phyloP scores from a whole-genome alignment of 352 stramenopile genomes.

The Phytophthora cactorum region DNA sequence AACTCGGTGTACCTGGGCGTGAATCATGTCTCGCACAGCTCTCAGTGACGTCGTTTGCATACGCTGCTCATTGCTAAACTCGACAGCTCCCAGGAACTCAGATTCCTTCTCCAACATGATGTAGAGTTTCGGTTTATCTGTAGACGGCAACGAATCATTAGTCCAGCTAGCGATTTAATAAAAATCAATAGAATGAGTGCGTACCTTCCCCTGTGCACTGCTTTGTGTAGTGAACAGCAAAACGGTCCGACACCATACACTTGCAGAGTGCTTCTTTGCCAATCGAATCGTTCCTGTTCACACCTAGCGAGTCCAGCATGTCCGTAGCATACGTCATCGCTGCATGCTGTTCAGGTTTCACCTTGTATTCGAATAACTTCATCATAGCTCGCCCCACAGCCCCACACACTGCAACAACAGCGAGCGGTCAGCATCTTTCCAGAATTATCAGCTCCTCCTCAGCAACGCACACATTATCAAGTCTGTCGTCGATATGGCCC shows the following conservation, averaged over 20 bases:
- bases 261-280: constrained; percentile 50
- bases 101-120: constrained; percentile 68
- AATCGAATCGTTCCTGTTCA: constrained; percentile 34
- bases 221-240: constrained; percentile 69
- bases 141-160: not conserved
- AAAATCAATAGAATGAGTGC: not conserved
- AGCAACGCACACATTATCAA: constrained; percentile 51
- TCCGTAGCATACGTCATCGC: constrained; percentile 53
- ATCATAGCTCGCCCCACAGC: constrained; percentile 52
- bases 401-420: constrained; percentile 45
- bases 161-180: not conserved
- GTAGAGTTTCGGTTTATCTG: constrained; percentile 69
- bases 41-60: constrained; percentile 60
- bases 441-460: not conserved
- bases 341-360: constrained; percentile 46
- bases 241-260: constrained; percentile 55
- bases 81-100: constrained; percentile 60
- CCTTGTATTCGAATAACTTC: constrained; percentile 66
- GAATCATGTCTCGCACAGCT: constrained; percentile 57
- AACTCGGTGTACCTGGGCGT: constrained; percentile 41
- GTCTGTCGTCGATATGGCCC: constrained; percentile 45
- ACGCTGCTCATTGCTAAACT: constrained; percentile 61
- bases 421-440: constrained; percentile 4
- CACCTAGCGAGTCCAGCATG: constrained; percentile 40
- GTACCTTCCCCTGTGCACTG: constrained; percentile 64